Evolutionary conservation across 176 grass and related monocot species (phyloP), one percentile per base, ranked within the genome.

Genomic region (Bolboschoenus planiculmis): DNA sequence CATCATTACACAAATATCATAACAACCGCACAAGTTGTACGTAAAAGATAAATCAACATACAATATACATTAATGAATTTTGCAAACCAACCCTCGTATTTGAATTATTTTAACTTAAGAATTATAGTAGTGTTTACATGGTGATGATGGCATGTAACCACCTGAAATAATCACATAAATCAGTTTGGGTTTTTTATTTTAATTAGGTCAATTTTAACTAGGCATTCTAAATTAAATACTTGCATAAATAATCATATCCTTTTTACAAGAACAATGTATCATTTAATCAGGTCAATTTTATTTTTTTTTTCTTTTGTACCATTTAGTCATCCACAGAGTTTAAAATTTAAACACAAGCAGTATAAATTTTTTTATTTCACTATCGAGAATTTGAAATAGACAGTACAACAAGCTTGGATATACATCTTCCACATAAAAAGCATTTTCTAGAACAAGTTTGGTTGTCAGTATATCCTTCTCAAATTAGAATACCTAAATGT

Each of bases 1-100:
- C 72, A 76, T 43, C 24, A 76, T 76, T 76, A 30, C 44, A 33
- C 40, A 74, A n/a, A n/a, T 74, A 23, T 44, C 26, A 76, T 76
- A 51, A 76, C 72, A 47, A 76, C 46, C 72, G 44, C 72, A 76
- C 14, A 51, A 76, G 24, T 76, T 75, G 14, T 75, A 75, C 48
- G 71, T 43, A 75, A 75, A 48, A 75, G 71, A 50, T 75, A 44
- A 44, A 48, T 21, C 26, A 47, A 75, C 36, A n/a, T n/a, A n/a
- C n/a, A n/a, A n/a, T n/a, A n/a, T n/a, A n/a, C n/a, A 46, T 47
- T 11, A 3, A 21, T 75, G 23, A 75, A 75, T 18, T 75, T 43
- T 75, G 43, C 24, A 48, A 1, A 16, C 1, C 23, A 2, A 26
- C 71, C 43, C 42, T 48, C 42, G 24, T 27, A 75, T 30, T 75